Evolutionary conservation across 768 basidiomycete species (phyloP).

Genomic region (Russula compacta): DNA sequence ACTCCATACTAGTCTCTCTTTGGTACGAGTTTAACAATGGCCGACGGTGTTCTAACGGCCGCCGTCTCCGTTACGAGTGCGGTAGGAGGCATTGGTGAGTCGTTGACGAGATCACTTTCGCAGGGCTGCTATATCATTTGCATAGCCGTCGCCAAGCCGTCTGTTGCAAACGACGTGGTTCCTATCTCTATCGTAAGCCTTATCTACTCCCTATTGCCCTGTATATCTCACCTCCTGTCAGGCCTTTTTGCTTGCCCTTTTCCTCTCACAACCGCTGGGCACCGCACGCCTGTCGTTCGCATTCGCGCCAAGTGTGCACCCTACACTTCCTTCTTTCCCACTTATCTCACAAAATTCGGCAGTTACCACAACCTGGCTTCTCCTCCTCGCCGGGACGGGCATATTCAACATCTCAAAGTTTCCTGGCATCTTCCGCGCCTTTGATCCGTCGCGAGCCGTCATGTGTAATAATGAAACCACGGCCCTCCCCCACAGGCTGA

Average conservation of each 20-base stretch:
- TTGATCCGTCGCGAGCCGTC: constrained; percentile 58
- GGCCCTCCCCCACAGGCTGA: not conserved
- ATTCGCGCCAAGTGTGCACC: constrained; percentile 45
- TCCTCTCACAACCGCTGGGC: constrained; percentile 52
- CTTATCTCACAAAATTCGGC: not conserved
- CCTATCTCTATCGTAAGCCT: constrained; percentile 48
- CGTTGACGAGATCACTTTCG: not conserved
- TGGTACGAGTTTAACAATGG: constrained; percentile 57
- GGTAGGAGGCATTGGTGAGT: constrained; percentile 45
- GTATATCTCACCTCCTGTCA: constrained; percentile 19
- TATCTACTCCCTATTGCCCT: not conserved
- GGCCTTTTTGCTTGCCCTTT: constrained; percentile 49
- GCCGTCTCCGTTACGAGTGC: constrained; percentile 63
- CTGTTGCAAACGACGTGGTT: constrained; percentile 38
- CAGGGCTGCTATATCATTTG: not conserved
- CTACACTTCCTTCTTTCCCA: not conserved
- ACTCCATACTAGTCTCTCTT: constrained; percentile 40
- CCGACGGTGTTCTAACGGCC: constrained; percentile 60
- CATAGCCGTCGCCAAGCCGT: constrained; percentile 43
- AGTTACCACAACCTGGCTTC: constrained; percentile 52
- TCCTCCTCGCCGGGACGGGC: constrained; percentile 42
- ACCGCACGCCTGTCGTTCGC: constrained; percentile 40
- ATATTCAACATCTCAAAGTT: constrained; percentile 45
- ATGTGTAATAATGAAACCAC: constrained; percentile 33
- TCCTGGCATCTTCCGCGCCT: constrained; percentile 56